Evolutionary conservation across 345 rosid species (phyloP).

Genomic region (Salix purpurea): DNA sequence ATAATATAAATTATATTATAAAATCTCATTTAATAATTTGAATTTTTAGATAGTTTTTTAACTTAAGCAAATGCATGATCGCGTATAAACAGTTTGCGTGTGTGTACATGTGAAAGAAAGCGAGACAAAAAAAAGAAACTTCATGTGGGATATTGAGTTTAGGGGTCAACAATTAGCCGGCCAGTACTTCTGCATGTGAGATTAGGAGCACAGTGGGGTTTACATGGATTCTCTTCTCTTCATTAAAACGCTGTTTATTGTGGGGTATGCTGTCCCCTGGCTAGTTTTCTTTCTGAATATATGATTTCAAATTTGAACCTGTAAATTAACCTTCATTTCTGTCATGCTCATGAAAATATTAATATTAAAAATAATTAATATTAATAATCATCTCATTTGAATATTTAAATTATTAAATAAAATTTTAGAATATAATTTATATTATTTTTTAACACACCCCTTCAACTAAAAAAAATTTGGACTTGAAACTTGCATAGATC

Average conservation of each 20-base stretch:
- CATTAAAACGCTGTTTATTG: conserved; percentile 4
- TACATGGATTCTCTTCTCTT: conserved; percentile 3
- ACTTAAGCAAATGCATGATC: background rate
- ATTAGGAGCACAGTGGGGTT: conserved; percentile 16
- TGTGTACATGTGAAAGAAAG: background rate
- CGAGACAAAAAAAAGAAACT: background rate
- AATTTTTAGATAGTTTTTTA: no score
- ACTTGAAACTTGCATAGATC: no score
- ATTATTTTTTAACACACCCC: no score
- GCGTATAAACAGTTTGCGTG: background rate
- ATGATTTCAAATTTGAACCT: background rate
- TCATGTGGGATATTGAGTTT: background rate
- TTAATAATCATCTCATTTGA: no score
- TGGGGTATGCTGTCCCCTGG: background rate
- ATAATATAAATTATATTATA: no score
- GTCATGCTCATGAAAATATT: background rate
- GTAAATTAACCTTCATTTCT: background rate
- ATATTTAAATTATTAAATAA: no score
- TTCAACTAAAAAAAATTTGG: no score
- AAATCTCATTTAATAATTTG: no score
- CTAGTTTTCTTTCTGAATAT: background rate
- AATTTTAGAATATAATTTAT: no score
- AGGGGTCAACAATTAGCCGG: background rate
- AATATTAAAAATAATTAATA: no score
- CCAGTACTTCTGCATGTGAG: conserved; percentile 31